Percentiles rank a stretch among this genome's conserved stretches.
Evolutionary conservation across 352 stramenopile species (phyloP).

Genomic region (Peronospora farinosa): DNA sequence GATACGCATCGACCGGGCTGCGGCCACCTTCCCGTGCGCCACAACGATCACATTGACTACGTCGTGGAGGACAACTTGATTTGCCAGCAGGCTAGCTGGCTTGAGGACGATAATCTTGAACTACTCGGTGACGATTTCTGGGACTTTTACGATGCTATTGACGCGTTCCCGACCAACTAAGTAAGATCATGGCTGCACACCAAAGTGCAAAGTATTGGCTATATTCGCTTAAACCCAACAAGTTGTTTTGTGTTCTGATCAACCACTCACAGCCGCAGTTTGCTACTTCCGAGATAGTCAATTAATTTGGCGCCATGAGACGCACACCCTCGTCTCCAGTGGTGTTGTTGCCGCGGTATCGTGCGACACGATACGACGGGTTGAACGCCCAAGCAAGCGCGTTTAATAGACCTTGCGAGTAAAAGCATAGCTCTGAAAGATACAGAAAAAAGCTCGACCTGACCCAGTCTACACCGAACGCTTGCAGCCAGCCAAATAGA

Average conservation of each 20-base stretch:
- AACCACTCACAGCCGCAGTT: not conserved
- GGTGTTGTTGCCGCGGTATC: conserved; percentile 28
- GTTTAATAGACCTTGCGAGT: conserved; percentile 54
- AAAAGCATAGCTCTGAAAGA: conserved; percentile 56
- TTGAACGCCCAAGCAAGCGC: conserved; percentile 58
- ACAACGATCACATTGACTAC: conserved; percentile 80
- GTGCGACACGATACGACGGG: conserved; percentile 39
- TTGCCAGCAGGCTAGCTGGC: conserved; percentile 54
- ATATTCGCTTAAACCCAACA: conserved; percentile 10
- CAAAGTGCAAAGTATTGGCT: conserved; percentile 12
- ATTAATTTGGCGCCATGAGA: conserved; percentile 35
- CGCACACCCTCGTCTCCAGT: conserved; percentile 18
- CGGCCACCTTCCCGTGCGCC: conserved; percentile 62
- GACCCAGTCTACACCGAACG: conserved; percentile 26
- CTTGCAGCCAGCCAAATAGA: conserved; percentile 38
- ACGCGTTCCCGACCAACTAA: conserved; percentile 39
- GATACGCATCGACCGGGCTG: conserved; percentile 60
- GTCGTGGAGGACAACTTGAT: conserved; percentile 78
- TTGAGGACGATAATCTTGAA: conserved; percentile 54
- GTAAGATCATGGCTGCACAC: not conserved
- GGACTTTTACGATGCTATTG: conserved; percentile 73
- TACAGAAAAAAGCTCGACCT: conserved; percentile 43
- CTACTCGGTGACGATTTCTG: conserved; percentile 77
- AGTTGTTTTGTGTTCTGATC: conserved; percentile 5
- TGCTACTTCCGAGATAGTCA: not conserved